Conservation (phyloP, 2,329 filamentous ascomycete species). For the Fusarium papillatum region DNA sequence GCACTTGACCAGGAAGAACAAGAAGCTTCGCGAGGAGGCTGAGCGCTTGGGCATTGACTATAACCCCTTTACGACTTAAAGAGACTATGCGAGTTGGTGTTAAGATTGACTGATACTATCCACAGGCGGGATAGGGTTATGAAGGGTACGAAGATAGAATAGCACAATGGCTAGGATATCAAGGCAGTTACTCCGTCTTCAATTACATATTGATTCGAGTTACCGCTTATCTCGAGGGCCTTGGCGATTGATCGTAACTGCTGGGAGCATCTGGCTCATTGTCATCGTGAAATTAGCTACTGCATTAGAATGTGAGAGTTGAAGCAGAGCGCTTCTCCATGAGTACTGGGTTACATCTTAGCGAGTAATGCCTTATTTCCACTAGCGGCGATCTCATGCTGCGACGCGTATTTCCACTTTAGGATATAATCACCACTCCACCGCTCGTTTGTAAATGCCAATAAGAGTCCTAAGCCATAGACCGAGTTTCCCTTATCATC, state of each 20-base stretch:
- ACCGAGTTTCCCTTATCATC: background rate
- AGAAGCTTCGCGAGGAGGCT: conserved; percentile 29
- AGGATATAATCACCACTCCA: background rate
- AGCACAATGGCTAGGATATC: background rate
- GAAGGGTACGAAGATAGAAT: too few species aligned
- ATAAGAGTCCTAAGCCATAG: background rate
- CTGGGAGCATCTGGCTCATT: too few species aligned
- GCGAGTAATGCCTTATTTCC: too few species aligned
- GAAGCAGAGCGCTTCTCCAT: too few species aligned
- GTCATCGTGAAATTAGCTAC: too few species aligned
- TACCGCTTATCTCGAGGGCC: too few species aligned
- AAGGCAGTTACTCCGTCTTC: background rate
- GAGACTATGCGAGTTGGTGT: background rate
- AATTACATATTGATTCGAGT: background rate
- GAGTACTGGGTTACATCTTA: too few species aligned
- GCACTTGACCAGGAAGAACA: conserved; percentile 34
- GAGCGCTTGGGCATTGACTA: conserved; percentile 25
- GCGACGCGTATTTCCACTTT: background rate
- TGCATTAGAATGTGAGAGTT: too few species aligned
- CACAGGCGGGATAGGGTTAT: background rate
- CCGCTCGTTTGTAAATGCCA: background rate
- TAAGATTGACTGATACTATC: background rate
- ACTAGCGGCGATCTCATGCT: background rate
- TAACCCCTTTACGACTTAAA: conserved; percentile 32
- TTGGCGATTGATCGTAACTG: too few species aligned